A percentile compares a stretch with the other conserved stretches of the same genome.
These are phyloP conservation scores for Geranium brycei DNA, from an alignment of 345 rosid species.

Conservation along the genomic window DNA sequence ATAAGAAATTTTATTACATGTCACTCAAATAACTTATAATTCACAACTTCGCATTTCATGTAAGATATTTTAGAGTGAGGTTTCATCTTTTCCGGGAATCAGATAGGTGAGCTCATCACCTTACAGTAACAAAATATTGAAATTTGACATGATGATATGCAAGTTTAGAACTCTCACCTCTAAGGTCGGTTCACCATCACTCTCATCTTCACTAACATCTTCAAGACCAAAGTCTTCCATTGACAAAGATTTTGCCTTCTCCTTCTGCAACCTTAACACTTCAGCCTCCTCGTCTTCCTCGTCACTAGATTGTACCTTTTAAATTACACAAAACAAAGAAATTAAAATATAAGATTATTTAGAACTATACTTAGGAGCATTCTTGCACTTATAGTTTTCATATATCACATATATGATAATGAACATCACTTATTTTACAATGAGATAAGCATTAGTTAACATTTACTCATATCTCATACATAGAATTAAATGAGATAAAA, in stretches of 20 bases:
- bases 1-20: constrained; percentile 1
- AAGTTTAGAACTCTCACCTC: constrained; percentile 31
- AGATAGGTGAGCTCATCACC: neutral
- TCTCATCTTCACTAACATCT: constrained; percentile 37
- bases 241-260: constrained; percentile 33
- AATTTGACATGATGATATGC: neutral
- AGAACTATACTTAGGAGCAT: neutral
- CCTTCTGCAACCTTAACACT: constrained; percentile 34
- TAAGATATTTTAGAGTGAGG: neutral
- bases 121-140: constrained; percentile 10
- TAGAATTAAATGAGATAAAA: neutral
- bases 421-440: neutral
- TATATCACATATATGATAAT: neutral
- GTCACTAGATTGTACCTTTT: constrained; percentile 62
- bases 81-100: neutral
- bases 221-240: constrained; percentile 68
- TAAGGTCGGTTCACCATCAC: constrained; percentile 48
- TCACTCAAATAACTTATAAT: neutral
- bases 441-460: neutral
- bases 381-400: neutral
- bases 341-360: neutral
- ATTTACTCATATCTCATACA: neutral
- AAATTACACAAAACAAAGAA: constrained; percentile 9
- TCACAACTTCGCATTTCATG: neutral
- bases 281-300: constrained; percentile 75